A percentile compares a stretch with the other conserved stretches of the same genome.
Evolutionary conservation across 495 filamentous ascomycete species (phyloP).

Genomic region (Rostrohypoxylon terebratum): DNA sequence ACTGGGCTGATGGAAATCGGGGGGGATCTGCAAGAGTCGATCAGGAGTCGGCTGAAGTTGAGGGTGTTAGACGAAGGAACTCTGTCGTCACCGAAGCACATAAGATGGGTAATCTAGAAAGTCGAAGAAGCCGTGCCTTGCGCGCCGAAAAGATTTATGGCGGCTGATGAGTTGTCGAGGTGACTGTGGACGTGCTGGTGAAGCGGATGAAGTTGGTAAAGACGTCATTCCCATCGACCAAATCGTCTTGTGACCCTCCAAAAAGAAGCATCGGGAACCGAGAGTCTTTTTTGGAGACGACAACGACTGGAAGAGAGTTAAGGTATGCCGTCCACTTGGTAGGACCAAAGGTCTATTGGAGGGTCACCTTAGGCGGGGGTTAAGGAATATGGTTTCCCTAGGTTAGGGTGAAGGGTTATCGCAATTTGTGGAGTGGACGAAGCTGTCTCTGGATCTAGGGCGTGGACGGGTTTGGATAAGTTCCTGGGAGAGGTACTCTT

Average conservation of each 20-base stretch:
- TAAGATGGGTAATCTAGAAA: slow-evolving; percentile 9
- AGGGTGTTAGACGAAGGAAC: slow-evolving; percentile 26
- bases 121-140: slow-evolving; percentile 37
- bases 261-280: slow-evolving; percentile 34
- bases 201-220: slow-evolving; percentile 37
- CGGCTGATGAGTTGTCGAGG: slow-evolving; percentile 38
- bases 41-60: slow-evolving; percentile 35
- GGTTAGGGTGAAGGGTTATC: slow-evolving; percentile 26
- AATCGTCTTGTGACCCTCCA: slow-evolving; percentile 45
- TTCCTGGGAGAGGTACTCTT: slow-evolving; percentile 37
- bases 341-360: slow-evolving; percentile 31
- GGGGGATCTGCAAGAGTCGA: slow-evolving; percentile 43
- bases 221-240: slow-evolving; percentile 40
- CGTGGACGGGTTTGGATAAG: slow-evolving; percentile 23
- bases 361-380: slow-evolving; percentile 34
- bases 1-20: slow-evolving; percentile 44
- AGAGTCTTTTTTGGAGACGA: slow-evolving; percentile 27
- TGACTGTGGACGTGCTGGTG: slow-evolving; percentile 17
- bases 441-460: slow-evolving; percentile 34
- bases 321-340: slow-evolving; percentile 32
- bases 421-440: slow-evolving; percentile 28
- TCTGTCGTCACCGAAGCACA: slow-evolving; percentile 33
- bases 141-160: slow-evolving; percentile 25
- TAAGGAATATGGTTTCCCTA: slow-evolving; percentile 17
- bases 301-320: slow-evolving; percentile 20